These are phyloP conservation scores for Gloeopeniophorella convolvens DNA, from an alignment of 768 basidiomycete species.

Conservation along the genomic window DNA sequence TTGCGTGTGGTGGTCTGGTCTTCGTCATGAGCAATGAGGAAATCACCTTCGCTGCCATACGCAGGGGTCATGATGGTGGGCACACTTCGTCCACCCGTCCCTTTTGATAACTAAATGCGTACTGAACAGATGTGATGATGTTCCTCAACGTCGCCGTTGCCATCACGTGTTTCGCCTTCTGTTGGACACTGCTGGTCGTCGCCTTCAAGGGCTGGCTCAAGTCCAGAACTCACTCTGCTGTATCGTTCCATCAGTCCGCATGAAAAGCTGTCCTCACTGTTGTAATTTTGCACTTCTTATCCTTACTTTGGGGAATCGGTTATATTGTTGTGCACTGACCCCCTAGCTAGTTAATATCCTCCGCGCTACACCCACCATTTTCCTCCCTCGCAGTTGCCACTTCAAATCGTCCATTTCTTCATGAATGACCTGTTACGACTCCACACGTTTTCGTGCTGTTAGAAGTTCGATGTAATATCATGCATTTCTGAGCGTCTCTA, in stretches of 20 bases:
- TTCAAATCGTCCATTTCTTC: neutral
- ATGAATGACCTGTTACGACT: neutral
- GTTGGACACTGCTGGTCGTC: conserved; percentile 73
- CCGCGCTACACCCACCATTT: neutral
- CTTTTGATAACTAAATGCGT: neutral
- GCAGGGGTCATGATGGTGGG: conserved; percentile 77
- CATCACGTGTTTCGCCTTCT: conserved; percentile 78
- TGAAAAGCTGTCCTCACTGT: conserved; percentile 22
- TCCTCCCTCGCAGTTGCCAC: neutral
- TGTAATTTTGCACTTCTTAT: neutral
- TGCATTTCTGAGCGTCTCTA: neutral
- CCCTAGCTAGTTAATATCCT: neutral
- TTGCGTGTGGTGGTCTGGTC: conserved; percentile 80
- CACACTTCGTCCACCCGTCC: neutral
- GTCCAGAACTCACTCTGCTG: conserved; percentile 30
- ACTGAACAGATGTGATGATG: conserved; percentile 72
- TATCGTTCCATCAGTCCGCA: conserved; percentile 32
- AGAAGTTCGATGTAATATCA: conserved; percentile 5
- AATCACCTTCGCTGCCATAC: conserved; percentile 85
- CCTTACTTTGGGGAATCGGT: no score
- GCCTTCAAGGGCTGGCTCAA: conserved; percentile 80
- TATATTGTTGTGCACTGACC: neutral
- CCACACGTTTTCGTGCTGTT: neutral
- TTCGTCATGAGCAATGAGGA: conserved; percentile 93
- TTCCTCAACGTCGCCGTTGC: conserved; percentile 82